Percentiles rank a stretch among this genome's conserved stretches.
Conservation (phyloP, 371 early-diverging fungal genomes). For the Actinomortierella wolfii region DNA sequence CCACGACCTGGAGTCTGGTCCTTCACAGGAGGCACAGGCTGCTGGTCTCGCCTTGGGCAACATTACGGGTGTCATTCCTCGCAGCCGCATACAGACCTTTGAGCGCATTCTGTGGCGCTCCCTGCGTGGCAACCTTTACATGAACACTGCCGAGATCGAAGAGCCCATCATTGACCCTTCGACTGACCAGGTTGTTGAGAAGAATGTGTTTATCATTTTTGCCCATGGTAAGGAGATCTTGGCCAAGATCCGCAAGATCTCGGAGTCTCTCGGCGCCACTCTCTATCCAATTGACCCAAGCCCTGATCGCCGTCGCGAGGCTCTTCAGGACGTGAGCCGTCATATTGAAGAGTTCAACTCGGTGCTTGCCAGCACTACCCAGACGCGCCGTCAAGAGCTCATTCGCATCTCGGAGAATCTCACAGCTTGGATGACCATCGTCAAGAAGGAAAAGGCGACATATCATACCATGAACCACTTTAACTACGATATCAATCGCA, state of each 20-base stretch:
- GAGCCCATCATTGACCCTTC: constrained; percentile 88
- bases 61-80: constrained; percentile 92
- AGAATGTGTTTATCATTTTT: constrained; percentile 97
- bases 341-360: constrained; percentile 49
- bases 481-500: constrained; percentile 90
- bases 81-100: constrained; percentile 83
- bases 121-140: constrained; percentile 96
- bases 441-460: constrained; percentile 97
- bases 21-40: constrained; percentile 33
- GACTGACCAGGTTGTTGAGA: constrained; percentile 84
- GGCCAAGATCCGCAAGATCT: constrained; percentile 90
- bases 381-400: constrained; percentile 85
- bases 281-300: constrained; percentile 88
- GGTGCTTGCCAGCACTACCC: constrained; percentile 84
- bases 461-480: constrained; percentile 96
- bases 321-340: constrained; percentile 67
- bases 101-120: constrained; percentile 97
- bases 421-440: constrained; percentile 85
- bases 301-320: constrained; percentile 84
- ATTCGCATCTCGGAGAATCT: constrained; percentile 81
- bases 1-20: constrained; percentile 58
- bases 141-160: constrained; percentile 94
- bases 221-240: constrained; percentile 93
- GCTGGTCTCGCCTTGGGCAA: constrained; percentile 42
- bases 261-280: constrained; percentile 94